These are phyloP conservation scores for Hyaloscypha bicolor DNA, from an alignment of 495 filamentous ascomycete genomes.

Conservation along the genomic window DNA sequence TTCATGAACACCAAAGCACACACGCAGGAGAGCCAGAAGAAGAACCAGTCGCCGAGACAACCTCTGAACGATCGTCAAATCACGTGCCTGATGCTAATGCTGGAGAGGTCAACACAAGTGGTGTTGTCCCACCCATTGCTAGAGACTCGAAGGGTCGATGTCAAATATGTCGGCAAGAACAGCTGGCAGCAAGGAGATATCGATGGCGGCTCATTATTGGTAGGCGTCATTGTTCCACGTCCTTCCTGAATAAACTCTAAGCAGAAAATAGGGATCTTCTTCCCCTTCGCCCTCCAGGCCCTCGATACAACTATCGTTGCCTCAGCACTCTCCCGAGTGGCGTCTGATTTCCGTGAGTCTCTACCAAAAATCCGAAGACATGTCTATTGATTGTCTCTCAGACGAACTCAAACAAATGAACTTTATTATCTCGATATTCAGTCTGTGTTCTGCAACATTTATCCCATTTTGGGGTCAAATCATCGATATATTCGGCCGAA, in stretches of 20 bases:
- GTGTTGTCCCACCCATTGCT: background rate
- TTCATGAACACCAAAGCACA: too few species aligned
- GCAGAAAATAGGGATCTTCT: constrained; percentile 35
- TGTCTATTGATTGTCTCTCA: constrained; percentile 7
- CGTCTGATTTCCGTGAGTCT: constrained; percentile 55
- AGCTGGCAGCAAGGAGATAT: constrained; percentile 36
- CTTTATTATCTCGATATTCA: constrained; percentile 67
- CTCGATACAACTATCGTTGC: constrained; percentile 66
- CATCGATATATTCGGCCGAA: constrained; percentile 59
- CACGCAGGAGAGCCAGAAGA: too few species aligned
- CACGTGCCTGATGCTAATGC: background rate
- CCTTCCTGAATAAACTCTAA: too few species aligned
- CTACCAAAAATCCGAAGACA: background rate
- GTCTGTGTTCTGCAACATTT: constrained; percentile 54
- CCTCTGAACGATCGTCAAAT: background rate
- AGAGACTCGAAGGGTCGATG: constrained; percentile 11
- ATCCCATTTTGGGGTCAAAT: constrained; percentile 11
- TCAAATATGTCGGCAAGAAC: constrained; percentile 14
- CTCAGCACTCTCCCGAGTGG: constrained; percentile 59
- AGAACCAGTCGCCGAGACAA: too few species aligned
- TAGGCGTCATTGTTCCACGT: too few species aligned
- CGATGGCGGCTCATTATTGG: constrained; percentile 56
- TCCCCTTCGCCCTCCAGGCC: constrained; percentile 53
- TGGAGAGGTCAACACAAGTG: too few species aligned
- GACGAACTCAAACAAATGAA: constrained; percentile 53